Evolutionary conservation across 371 early-diverging fungal genomes (phyloP), one percentile per base, ranked within the genome.

Genomic region (Mucor velutinosus): DNA sequence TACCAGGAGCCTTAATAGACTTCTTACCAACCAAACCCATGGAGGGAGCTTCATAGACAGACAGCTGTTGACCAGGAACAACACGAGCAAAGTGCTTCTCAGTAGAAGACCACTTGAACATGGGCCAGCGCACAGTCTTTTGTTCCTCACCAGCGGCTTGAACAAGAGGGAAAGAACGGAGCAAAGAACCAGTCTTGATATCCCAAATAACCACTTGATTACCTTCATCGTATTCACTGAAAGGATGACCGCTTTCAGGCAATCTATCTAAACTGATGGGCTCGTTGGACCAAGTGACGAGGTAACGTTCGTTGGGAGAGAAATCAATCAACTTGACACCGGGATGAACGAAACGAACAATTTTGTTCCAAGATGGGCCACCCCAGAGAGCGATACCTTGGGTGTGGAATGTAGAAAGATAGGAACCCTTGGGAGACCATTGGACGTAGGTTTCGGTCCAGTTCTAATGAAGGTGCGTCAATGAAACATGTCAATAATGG

Each of bases 331-430:
- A 77, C 68, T 91, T 93, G 64, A 97, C 97, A 66, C 92, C 91
- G 30, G 93, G 94, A 76, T 98, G 99, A 47, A 90, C 87, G 71
- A 98, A 97, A 32, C 96, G 92, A 67, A 90, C 87, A 69, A 97
- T 92, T 83, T 93, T 92, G 71, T 89, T 86, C 92, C 93, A 97
- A 47, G 90, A 88, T n/a, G 92, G 89, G 35, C 98, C 98, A 75
- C 99, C 97, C 98, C 98, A 99, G 64, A 99, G 87, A 25, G 89
- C 96, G 60, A 98, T 89, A 69, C 98, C 98, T 78, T 92, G 95
- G 63, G 89, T 87, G 78, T 98, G 98, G 87, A 96, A 87, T 37
- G 98, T 96, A 51, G 93, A 87, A 60, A 99, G 86, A 78, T 94
- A 99, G 27, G 94, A 92, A 59, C 99, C 99, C 33, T 87, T 83